Evolutionary conservation across 805 yeast genomes (phyloP).

Genomic region (Monosporozyma aerobia): DNA sequence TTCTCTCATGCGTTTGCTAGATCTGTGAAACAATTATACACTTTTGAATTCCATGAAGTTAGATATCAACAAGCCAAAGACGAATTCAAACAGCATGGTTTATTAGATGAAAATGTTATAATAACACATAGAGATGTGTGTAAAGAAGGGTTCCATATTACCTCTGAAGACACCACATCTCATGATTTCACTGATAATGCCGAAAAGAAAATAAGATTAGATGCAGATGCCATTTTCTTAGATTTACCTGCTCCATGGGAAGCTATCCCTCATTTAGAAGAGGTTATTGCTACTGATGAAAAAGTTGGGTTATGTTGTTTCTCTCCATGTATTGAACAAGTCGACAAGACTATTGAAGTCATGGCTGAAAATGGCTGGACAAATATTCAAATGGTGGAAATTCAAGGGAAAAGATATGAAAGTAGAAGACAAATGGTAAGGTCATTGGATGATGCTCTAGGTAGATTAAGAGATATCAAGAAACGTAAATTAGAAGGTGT

Average conservation of each 20-base stretch:
- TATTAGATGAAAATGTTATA: constrained; percentile 42
- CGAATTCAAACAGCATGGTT: constrained; percentile 70
- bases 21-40: constrained; percentile 67
- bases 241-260: constrained; percentile 97
- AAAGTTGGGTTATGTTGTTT: constrained; percentile 81
- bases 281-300: constrained; percentile 44
- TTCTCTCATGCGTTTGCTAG: constrained; percentile 90
- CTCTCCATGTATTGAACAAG: constrained; percentile 97
- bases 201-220: constrained; percentile 23
- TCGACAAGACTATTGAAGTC: constrained; percentile 71
- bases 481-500: constrained; percentile 58
- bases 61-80: constrained; percentile 67
- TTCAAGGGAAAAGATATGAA: constrained; percentile 78
- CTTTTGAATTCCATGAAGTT: constrained; percentile 86
- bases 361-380: constrained; percentile 74
- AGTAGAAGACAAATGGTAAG: constrained; percentile 84
- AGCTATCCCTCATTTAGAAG: constrained; percentile 68
- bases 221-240: constrained; percentile 70
- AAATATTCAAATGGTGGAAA: constrained; percentile 84
- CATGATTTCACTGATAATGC: constrained; percentile 21
- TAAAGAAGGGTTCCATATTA: constrained; percentile 64
- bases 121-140: constrained; percentile 92
- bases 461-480: constrained; percentile 71
- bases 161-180: constrained; percentile 22
- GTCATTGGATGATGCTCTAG: constrained; percentile 68